Percentiles rank a stretch among this genome's conserved stretches.
phyloP scores from a whole-genome alignment of 2,329 filamentous ascomycete species.

The Talaromyces albobiverticillius region DNA sequence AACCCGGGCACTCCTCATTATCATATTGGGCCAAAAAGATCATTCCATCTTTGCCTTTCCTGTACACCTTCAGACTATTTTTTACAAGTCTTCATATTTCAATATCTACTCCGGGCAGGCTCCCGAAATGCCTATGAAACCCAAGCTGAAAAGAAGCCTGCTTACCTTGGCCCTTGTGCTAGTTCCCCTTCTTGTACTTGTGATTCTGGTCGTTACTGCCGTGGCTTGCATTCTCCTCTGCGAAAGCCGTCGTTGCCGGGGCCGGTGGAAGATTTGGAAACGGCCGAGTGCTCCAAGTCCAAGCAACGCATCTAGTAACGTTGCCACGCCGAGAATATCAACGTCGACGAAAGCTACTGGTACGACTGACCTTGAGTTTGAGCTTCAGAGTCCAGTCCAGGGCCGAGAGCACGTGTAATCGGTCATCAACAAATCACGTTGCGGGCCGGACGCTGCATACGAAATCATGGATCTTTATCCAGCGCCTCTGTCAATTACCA shows the following conservation, averaged over 20 bases:
- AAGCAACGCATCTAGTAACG: conserved; percentile 26
- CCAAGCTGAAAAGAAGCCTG: conserved; percentile 33
- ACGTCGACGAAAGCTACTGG: conserved; percentile 32
- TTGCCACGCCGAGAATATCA: conserved; percentile 31
- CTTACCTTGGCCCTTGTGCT: conserved; percentile 46
- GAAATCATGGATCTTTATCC: conserved; percentile 31
- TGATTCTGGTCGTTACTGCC: conserved; percentile 35
- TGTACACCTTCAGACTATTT: conserved; percentile 13
- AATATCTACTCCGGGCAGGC: not conserved
- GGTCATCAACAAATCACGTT: not conserved
- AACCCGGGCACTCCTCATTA: not conserved
- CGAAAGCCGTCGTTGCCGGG: conserved; percentile 5
- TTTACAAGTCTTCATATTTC: not conserved
- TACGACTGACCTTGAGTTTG: conserved; percentile 25
- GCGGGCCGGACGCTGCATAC: not conserved
- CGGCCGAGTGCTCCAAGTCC: conserved; percentile 3
- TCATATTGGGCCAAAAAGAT: not conserved
- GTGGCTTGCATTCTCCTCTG: conserved; percentile 39
- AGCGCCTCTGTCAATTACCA: conserved; percentile 52
- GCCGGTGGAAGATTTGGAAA: conserved; percentile 5
- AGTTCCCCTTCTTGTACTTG: conserved; percentile 47
- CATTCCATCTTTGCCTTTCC: not conserved
- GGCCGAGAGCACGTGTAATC: conserved; percentile 24
- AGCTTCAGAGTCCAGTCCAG: conserved; percentile 24
- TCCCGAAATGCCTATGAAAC: conserved; percentile 27